Evolutionary conservation across 2,329 filamentous ascomycete genomes (phyloP), one percentile per base, ranked within the genome.

Genomic region (Cephalotrichum gorgonifer): DNA sequence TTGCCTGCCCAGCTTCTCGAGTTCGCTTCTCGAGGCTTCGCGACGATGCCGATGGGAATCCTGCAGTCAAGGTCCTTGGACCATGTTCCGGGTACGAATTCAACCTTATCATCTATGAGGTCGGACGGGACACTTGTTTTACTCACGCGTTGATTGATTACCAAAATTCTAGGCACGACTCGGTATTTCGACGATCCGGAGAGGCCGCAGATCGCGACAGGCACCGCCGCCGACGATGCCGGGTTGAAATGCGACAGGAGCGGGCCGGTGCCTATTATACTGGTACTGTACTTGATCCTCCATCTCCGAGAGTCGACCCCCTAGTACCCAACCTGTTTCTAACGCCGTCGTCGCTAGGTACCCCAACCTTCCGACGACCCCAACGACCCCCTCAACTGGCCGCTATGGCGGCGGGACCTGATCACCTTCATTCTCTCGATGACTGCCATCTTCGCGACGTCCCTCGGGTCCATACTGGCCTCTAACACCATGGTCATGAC

Each of bases 361-460:
- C 91, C 91, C 5, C 91, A 96, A 60, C 91, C 91, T 2, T 90
- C 84, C 53, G 85, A 95, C 64, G 88, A 95, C 62, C 88, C 87
- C 4, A 91, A 94, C 62, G 90, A 96, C 65, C 90, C 88, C 27
- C 72, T 95, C 54, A 75, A 74, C 62, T 96, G 89, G 90, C 85
- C 89, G 22, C 65, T 95, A 52, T 91, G 86, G 86, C 79, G 79
- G 56, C 86, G 89, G 61, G 90, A 96, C 62, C 57, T 86, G 48
- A 89, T 93, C 60, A 84, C 89, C 53, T 72, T 81, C 51, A 76
- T 87, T 54, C 79, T 97, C 25, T 95, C 85, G 54, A 68, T 93
- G 52, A 78, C 85, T 23, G 85, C 86, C 54, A 83, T 95, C 60
- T 84, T 96, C 56, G 90, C 87, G 47, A 86, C 88, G 12, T 85